Evolutionary conservation across 2,329 filamentous ascomycete species (phyloP), one percentile per base, ranked within the genome.

Genomic region (Lachnellula cervina): DNA sequence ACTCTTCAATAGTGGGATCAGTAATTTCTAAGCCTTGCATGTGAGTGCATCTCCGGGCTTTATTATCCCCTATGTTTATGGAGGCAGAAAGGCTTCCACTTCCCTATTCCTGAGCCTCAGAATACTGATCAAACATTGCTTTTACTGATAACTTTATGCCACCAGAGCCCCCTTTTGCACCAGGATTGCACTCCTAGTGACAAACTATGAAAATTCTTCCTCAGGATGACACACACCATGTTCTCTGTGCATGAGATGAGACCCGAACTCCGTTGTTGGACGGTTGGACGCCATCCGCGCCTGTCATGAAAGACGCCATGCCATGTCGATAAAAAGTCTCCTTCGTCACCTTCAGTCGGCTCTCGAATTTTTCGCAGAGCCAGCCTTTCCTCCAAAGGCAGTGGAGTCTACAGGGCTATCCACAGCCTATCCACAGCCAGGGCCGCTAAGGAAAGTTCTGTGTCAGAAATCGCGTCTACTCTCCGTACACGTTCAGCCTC

Each of bases 401-500:
- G 7, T 7, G n/a, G 23, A 40, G 25, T 19, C 43, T 46, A 37
- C 38, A 13, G 38, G 25, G n/a, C n/a, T n/a, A n/a, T n/a, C n/a
- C n/a, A n/a, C n/a, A n/a, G n/a, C n/a, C 35, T 32, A 25, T 40
- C 42, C 44, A 47, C 32, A 45, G n/a, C 9, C 4, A 11, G 16
- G 5, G 47, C 37, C 44, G 53, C 55, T 52, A 54, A 42, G 43
- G 49, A 63, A 60, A 55, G 55, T 54, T 60, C 58, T 64, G 59
- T 58, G 57, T 59, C 59, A 63, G 28, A 61, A 61, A 60, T 60
- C 64, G 63, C 59, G 45, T 52, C 49, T 54, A 57, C 51, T 54
- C 54, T 54, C 53, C 51, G 23, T 53, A 53, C 34, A 54, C 38
- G 40, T 51, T 52, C 51, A 54, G 49, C 23, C 59, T 62, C 62